phyloP scores from a whole-genome alignment of 2,329 filamentous ascomycete genomes.

The Daldinia sp. region DNA sequence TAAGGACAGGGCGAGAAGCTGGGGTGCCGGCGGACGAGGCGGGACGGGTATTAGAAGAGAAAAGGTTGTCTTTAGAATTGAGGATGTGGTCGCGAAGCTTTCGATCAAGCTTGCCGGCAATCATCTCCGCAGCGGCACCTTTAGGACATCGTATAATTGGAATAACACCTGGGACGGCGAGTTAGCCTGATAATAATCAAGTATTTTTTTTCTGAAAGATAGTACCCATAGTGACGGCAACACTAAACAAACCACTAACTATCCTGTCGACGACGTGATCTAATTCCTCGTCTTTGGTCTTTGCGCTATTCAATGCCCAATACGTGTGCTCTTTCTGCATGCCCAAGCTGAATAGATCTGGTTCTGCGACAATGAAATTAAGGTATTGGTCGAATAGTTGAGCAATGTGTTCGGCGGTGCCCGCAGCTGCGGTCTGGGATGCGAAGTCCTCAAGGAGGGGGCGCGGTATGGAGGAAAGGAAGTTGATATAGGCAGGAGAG shows the following conservation, averaged over 20 bases:
- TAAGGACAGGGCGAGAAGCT: conserved; percentile 84
- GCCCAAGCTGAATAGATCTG: conserved; percentile 93
- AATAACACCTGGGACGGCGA: conserved; percentile 74
- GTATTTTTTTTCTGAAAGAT: conserved; percentile 40
- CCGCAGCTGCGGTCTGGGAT: conserved; percentile 83
- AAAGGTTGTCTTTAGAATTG: conserved; percentile 97
- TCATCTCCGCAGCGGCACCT: conserved; percentile 91
- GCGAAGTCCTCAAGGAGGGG: conserved; percentile 95
- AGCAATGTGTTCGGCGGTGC: conserved; percentile 88
- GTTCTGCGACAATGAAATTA: conserved; percentile 96
- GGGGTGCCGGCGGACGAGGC: conserved; percentile 70
- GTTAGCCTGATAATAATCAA: conserved; percentile 31
- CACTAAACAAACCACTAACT: conserved; percentile 96
- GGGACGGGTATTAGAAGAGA: conserved; percentile 75
- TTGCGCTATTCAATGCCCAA: conserved; percentile 94
- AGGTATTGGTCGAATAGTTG: conserved; percentile 97
- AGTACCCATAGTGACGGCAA: conserved; percentile 95
- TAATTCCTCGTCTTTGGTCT: conserved; percentile 89
- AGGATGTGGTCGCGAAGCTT: conserved; percentile 96
- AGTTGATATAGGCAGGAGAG: conserved; percentile 95
- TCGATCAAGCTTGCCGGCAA: conserved; percentile 91
- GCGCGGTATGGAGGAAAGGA: conserved; percentile 91
- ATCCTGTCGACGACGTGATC: conserved; percentile 90
- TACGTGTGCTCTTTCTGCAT: conserved; percentile 93
- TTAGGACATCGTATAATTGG: conserved; percentile 96